These are phyloP conservation scores for Fusarium poae DNA, from an alignment of 2,329 filamentous ascomycete species.

Conservation along the genomic window DNA sequence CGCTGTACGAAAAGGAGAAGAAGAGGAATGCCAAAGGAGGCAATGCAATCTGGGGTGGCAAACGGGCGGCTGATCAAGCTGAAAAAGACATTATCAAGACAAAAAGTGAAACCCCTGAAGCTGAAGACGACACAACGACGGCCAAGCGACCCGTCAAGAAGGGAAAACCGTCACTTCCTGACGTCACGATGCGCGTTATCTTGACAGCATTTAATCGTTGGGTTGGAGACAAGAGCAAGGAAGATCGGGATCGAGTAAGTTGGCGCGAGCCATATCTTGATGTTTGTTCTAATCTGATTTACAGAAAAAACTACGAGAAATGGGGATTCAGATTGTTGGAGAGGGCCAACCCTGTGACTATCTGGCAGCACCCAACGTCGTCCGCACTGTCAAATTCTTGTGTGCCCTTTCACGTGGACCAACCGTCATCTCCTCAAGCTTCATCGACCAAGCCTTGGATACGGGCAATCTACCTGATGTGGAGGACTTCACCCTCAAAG, in stretches of 20 bases:
- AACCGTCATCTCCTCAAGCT: slow-evolving; percentile 79
- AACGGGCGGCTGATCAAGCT: slow-evolving; percentile 69
- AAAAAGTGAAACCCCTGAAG: slow-evolving; percentile 60
- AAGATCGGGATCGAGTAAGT: slow-evolving; percentile 84
- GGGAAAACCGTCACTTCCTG: slow-evolving; percentile 69
- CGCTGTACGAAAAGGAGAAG: slow-evolving; percentile 91
- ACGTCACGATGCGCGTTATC: slow-evolving; percentile 80
- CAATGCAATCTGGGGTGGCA: slow-evolving; percentile 70
- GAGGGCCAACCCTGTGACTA: slow-evolving; percentile 84
- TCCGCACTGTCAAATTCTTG: slow-evolving; percentile 95
- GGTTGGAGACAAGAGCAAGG: slow-evolving; percentile 78
- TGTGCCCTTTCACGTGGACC: slow-evolving; percentile 86
- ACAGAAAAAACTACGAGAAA: slow-evolving; percentile 82
- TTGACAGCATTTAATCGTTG: slow-evolving; percentile 88
- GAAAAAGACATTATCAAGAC: slow-evolving; percentile 65
- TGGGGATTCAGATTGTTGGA: slow-evolving; percentile 85
- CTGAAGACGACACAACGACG: slow-evolving; percentile 60
- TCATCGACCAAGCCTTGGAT: slow-evolving; percentile 82
- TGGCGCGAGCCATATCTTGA: slow-evolving; percentile 8
- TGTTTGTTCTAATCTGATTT: slow-evolving; percentile 36
- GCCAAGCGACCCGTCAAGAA: slow-evolving; percentile 70
- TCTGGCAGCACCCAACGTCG: slow-evolving; percentile 85
- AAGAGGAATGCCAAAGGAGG: slow-evolving; percentile 73
- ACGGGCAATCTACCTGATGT: slow-evolving; percentile 73
- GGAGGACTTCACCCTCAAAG: slow-evolving; percentile 75